Evolutionary conservation across 495 filamentous ascomycete species (phyloP).

Genomic region (Aspergillus saccharolyticus): DNA sequence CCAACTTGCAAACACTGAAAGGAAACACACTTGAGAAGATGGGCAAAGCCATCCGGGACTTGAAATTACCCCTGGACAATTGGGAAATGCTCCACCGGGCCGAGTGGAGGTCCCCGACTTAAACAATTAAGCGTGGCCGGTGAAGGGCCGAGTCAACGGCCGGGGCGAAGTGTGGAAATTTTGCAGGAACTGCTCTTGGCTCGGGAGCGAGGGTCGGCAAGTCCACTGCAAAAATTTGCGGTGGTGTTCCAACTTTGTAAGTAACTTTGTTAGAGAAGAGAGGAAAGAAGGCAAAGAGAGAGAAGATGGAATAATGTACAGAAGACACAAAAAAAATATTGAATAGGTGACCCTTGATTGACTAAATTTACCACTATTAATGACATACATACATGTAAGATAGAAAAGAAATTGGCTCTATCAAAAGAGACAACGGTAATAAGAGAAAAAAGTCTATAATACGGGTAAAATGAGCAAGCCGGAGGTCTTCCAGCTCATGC

Average conservation of each 20-base stretch:
- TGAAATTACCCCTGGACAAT: too few species aligned
- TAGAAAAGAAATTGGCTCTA: conserved; percentile 40
- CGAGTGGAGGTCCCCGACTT: background rate
- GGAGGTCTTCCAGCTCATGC: conserved; percentile 21
- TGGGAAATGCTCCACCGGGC: background rate
- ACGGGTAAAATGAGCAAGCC: conserved; percentile 27
- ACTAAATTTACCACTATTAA: conserved; percentile 48
- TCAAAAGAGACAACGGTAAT: conserved; percentile 26
- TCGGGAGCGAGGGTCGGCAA: background rate
- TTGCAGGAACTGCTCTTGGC: background rate
- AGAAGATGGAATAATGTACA: too few species aligned
- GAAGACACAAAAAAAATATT: conserved; percentile 11
- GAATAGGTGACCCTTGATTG: conserved; percentile 33
- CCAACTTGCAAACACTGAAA: too few species aligned
- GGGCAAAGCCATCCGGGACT: too few species aligned
- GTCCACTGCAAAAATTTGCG: background rate
- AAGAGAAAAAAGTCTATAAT: conserved; percentile 46
- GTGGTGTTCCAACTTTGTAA: background rate
- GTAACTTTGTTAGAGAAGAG: background rate
- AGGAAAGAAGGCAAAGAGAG: conserved; percentile 2
- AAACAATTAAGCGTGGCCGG: background rate
- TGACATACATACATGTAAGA: conserved; percentile 48
- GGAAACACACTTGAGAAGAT: too few species aligned
- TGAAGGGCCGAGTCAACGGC: background rate
- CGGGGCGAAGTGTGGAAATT: background rate